A percentile compares a stretch with the other conserved stretches of the same genome.
phyloP scores from a whole-genome alignment of 768 basidiomycete genomes.

The Leucogyrophana mollusca region DNA sequence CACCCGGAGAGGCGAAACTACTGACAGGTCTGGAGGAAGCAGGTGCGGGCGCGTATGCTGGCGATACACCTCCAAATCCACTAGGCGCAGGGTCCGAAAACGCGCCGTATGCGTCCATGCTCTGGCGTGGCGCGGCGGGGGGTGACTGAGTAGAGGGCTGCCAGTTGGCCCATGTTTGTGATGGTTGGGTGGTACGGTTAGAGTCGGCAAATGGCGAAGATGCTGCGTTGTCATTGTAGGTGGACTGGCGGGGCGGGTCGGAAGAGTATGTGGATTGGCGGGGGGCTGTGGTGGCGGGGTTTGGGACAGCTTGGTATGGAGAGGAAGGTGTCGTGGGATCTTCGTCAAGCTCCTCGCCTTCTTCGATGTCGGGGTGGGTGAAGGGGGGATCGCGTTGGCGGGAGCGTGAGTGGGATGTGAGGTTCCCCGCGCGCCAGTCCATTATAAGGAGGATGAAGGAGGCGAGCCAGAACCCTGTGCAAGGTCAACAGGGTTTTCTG shows the following conservation, averaged over 20 bases:
- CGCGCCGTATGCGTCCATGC: conserved; percentile 87
- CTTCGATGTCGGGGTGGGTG: conserved; percentile 53
- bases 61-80: conserved; percentile 55
- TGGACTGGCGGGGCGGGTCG: conserved; percentile 21
- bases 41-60: conserved; percentile 33
- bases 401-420: conserved; percentile 18
- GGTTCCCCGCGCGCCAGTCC: conserved; percentile 76
- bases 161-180: conserved; percentile 20
- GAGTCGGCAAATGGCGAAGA: conserved; percentile 51
- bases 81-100: conserved; percentile 86
- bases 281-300: conserved; percentile 30
- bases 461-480: conserved; percentile 72
- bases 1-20: conserved; percentile 16
- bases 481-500: not conserved
- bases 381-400: conserved; percentile 76
- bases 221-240: conserved; percentile 17
- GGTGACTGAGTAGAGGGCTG: conserved; percentile 21
- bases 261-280: conserved; percentile 19
- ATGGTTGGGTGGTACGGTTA: conserved; percentile 36
- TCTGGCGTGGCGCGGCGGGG: conserved; percentile 47
- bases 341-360: conserved; percentile 50
- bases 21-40: conserved; percentile 36
- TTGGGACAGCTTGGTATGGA: conserved; percentile 44
- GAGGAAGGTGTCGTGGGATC: conserved; percentile 47
- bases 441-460: conserved; percentile 65